Base-by-base conservation (phyloP, 108 stramenopile genomes). In the Cyclostephanos invisitatus region DNA sequence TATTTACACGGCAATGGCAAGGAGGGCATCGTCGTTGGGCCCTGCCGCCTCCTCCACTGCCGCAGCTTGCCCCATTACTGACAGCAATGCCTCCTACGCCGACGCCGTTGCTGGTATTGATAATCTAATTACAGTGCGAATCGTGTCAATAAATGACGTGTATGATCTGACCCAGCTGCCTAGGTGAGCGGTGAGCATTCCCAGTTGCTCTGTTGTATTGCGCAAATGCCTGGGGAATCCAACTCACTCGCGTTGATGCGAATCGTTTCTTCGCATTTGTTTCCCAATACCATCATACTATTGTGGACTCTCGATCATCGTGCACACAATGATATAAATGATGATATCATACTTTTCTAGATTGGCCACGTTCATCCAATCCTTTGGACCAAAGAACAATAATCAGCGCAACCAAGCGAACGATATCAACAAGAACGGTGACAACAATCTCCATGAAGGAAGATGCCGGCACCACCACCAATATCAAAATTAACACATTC, bases 111-210 rank as follows among this genome's bases (percentile, higher is more conserved):
- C 40, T 11, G 12, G 1, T 42, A 42, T 42, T 20, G 40, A 62
- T 17, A 40, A 18, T 40, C 44, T 49, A 44, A 12, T 57, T 12
- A 57, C 56, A 10, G 70, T 86, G 9, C 75, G 83, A 22, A 14
- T 86, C 27, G 66, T 84, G 0, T 72, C 83, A 32, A 74, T 86
- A 47, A 84, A 84, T 57, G 85, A 86, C 42, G 83, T 86, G 5
- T 86, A 86, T 62, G 58, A 74, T 22, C 73, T 86, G 5, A 68
- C 73, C 12, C 73, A 86, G 25, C 81, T 86, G n/a, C 75, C 82
- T 9, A 61, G 64, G 44, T 64, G 27, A 57, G 56, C 7, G 29
- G 1, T n/a, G n/a, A n/a, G n/a, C n/a, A n/a, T n/a, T n/a, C 24
- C 51, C 21, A 0, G 18, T 6, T 53, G 20, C 24, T 53, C 17